Percentiles rank a stretch among this genome's conserved stretches.
These are phyloP conservation scores for Pseudognaphalium luteoalbum DNA, from an alignment of 129 eudicot species.

Conservation along the genomic window DNA sequence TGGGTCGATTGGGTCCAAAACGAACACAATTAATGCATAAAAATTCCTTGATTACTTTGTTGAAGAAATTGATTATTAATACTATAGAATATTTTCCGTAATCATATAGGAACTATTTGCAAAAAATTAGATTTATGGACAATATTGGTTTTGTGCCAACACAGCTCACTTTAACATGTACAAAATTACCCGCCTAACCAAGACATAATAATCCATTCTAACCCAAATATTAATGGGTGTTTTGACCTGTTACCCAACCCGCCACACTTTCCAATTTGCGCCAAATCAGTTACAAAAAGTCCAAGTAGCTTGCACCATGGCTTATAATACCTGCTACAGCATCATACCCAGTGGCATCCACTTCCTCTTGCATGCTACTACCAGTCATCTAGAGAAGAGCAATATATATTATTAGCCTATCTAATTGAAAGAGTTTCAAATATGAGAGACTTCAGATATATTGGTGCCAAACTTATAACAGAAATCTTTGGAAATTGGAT, in stretches of 20 bases:
- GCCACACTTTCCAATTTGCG: background rate
- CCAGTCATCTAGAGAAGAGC: slow-evolving; percentile 56
- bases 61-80: background rate
- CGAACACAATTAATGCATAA: background rate
- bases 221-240: background rate
- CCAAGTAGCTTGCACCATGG: slow-evolving; percentile 18
- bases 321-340: slow-evolving; percentile 58
- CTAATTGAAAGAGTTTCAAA: background rate
- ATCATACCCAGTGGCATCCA: slow-evolving; percentile 62
- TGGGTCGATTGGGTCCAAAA: slow-evolving; percentile 1
- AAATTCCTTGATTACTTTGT: background rate
- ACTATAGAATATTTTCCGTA: background rate
- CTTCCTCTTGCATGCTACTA: slow-evolving; percentile 65
- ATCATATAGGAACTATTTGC: background rate
- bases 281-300: background rate
- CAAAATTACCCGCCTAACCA: background rate
- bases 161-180: background rate
- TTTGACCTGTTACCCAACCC: background rate
- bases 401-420: slow-evolving; percentile 21
- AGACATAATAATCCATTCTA: background rate
- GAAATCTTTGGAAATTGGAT: background rate
- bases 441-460: background rate
- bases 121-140: background rate
- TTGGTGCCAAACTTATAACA: background rate
- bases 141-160: background rate